phyloP scores from a whole-genome alignment of 192 early-diverging fungal genomes.

The Coemansia sp. region DNA sequence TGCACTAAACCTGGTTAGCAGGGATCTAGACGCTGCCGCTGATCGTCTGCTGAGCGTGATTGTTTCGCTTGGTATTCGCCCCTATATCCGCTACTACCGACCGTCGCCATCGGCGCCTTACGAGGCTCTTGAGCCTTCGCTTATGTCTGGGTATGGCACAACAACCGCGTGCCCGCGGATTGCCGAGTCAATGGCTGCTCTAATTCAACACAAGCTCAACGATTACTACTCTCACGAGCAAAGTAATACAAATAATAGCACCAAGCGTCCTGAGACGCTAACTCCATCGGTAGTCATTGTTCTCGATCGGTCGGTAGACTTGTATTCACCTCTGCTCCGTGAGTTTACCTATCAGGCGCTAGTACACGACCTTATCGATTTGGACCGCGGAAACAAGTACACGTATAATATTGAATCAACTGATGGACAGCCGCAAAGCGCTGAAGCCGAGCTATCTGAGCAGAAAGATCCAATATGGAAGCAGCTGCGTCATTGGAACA shows the following conservation, averaged over 20 bases:
- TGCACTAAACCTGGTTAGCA: slow-evolving; percentile 10
- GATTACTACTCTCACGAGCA: slow-evolving; percentile 64
- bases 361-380: slow-evolving; percentile 81
- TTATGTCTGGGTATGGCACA: background rate
- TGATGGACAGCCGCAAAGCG: slow-evolving; percentile 15
- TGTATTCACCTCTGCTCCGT: slow-evolving; percentile 85
- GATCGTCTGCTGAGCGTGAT: slow-evolving; percentile 49
- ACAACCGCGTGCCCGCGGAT: slow-evolving; percentile 17
- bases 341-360: slow-evolving; percentile 99
- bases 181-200: slow-evolving; percentile 41
- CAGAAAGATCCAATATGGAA: slow-evolving; percentile 52
- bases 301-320: slow-evolving; percentile 87
- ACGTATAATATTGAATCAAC: slow-evolving; percentile 5
- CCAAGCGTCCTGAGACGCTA: slow-evolving; percentile 11
- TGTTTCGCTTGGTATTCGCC: slow-evolving; percentile 35
- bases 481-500: slow-evolving; percentile 50
- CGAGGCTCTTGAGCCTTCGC: background rate
- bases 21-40: slow-evolving; percentile 46
- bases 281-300: slow-evolving; percentile 79
- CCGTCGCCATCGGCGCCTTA: slow-evolving; percentile 9
- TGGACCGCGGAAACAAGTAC: slow-evolving; percentile 41
- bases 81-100: slow-evolving; percentile 48
- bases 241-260: slow-evolving; percentile 10
- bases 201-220: slow-evolving; percentile 66
- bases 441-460: slow-evolving; percentile 42